These are phyloP conservation scores for Botrytis fabae DNA, from an alignment of 2,329 filamentous ascomycete genomes.

Conservation along the genomic window DNA sequence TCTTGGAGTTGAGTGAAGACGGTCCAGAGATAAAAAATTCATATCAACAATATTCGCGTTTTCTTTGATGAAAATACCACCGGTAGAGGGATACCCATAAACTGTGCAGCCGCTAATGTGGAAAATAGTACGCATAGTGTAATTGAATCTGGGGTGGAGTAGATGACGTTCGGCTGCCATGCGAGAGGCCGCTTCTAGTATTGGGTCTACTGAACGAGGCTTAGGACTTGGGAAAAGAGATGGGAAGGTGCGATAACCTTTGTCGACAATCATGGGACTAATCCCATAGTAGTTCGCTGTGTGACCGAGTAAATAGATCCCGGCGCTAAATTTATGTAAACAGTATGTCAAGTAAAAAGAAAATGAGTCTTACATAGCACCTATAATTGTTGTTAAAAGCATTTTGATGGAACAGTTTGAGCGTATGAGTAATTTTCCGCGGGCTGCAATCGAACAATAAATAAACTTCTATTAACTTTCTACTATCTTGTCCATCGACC, in stretches of 20 bases:
- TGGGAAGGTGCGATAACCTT: not conserved
- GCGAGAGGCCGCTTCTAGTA: not conserved
- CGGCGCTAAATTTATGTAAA: not conserved
- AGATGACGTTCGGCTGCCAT: not conserved
- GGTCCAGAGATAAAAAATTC: not conserved
- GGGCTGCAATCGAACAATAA: too few species aligned
- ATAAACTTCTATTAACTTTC: not conserved
- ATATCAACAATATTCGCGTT: not conserved
- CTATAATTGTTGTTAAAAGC: not conserved
- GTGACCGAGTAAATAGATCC: not conserved
- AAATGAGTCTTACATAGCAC: not conserved
- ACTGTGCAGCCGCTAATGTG: not conserved
- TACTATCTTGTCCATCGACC: not conserved
- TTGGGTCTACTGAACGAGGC: not conserved
- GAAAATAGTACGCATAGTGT: conserved; percentile 11
- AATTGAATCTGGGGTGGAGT: not conserved
- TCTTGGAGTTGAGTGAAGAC: not conserved
- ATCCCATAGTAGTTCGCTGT: not conserved
- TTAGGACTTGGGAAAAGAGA: not conserved
- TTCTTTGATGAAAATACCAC: not conserved
- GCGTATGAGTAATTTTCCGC: too few species aligned
- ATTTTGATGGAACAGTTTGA: not conserved
- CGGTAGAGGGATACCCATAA: not conserved
- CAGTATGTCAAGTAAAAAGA: not conserved
- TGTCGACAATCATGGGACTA: not conserved